Evolutionary conservation across 495 filamentous ascomycete genomes (phyloP), one percentile per base, ranked within the genome.

Genomic region (Emericellopsis terricola): DNA sequence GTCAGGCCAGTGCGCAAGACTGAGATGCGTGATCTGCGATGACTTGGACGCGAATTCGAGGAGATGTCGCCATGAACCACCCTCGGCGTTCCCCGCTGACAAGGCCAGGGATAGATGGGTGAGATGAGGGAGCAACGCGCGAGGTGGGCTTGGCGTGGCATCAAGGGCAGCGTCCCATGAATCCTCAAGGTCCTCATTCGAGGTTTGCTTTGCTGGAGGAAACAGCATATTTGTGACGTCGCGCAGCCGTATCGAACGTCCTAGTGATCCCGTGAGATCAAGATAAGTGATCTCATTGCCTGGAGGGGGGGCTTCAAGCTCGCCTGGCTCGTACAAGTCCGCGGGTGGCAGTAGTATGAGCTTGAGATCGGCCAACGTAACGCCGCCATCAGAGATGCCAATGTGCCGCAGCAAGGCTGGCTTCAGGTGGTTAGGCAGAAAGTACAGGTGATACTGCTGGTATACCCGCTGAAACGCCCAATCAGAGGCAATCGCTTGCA

Each of bases 1-100:
- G 14, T 65, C 56, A 2, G 85, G 82, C 85, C 85, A 94, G 48
- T 77, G 69, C 1, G 80, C 76, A 3, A 92, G 57, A 18, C 73
- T 82, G 2, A 92, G 65, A 40, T 89, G 78, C 0, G 81, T 86
- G 24, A 89, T 56, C 0, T 57, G 71, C 1, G 71, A 59, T 0
- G 82, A 49, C 31, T 71, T 69, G 0, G 64, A 52, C 1, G 74
- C 57, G n/a, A 86, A 51, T 3, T 57, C 39, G 9, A 87, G 57
- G 15, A 89, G 65, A 5, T 69, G 60, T 10, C 65, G 62, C 82
- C 82, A 89, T 18, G 69, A 78, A 7, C 66, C 64, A 14, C 42
- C 21, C 7, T 41, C 11, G 10, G 37, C 15, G 10, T 40, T 34
- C 9, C 32, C 17, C 3, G 55, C 51, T 20, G 60, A 53, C 37